Evolutionary conservation across 1,284 basidiomycete genomes (phyloP), one percentile per base, ranked within the genome.

Genomic region (Heterobasidion annosum): DNA sequence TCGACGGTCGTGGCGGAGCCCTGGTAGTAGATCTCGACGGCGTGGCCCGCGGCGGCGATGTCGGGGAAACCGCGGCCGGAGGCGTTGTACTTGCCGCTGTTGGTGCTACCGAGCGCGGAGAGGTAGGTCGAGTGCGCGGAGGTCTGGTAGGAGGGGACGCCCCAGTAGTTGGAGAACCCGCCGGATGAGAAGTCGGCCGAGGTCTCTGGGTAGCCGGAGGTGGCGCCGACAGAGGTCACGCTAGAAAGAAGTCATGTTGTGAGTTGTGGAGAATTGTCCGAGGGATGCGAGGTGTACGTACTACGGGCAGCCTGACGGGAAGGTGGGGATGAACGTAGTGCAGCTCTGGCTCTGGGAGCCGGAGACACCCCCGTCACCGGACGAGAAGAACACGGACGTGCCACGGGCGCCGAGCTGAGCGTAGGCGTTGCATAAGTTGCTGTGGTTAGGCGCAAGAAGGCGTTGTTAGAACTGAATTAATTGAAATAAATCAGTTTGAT

Each of bases 291-390:
- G 40, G 45, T 16, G 16, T 3, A 43, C 46, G 35, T 43, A 66
- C 69, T 80, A 55, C 8, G 56, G 58, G 35, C 83, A 75, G 58
- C 73, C 78, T 57, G 82, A 83, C 15, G 86, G 86, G 76, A 90
- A 89, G 0, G 68, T 73, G 13, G 86, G 84, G 56, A 86, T 75
- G 76, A 89, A 89, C 12, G 78, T 78, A 3, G 59, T 54, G 66
- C 83, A 86, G 57, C 73, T 65, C n/a, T 78, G 79, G 33, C 12
- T 34, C 35, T 56, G 52, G 16, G 51, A 52, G 42, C 73, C 78
- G 25, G 83, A 84, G 34, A 88, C 83, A 55, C 85, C 85, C 51
- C 66, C 68, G 58, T 83, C 85, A 53, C 85, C 86, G 51, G 81
- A 82, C 12, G 81, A 78, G 69, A 83, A 86, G 61, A 88, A 72